These are phyloP conservation scores for Asclepias syriaca DNA, from an alignment of 257 asterid species.

Conservation along the genomic window DNA sequence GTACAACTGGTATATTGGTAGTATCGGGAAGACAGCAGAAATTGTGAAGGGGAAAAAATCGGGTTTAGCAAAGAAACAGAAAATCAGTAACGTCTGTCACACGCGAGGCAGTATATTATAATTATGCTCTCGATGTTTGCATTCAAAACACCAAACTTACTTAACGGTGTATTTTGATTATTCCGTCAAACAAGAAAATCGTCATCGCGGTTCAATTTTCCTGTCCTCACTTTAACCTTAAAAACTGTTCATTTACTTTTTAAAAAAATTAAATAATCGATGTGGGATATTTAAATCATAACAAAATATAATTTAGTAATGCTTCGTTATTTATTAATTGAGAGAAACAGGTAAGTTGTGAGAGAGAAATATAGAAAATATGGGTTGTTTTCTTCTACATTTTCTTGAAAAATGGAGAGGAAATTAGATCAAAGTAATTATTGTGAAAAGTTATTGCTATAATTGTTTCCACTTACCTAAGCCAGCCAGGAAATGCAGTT, in stretches of 20 bases:
- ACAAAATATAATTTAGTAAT: no score
- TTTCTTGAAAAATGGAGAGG: no score
- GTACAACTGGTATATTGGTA: not conserved
- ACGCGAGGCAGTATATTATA: slow-evolving; percentile 22
- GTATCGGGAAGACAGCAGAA: not conserved
- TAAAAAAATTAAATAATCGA: no score
- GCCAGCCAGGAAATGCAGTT: not conserved
- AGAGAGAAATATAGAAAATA: no score
- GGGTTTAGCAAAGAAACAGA: slow-evolving; percentile 20
- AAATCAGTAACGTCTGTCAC: slow-evolving; percentile 47
- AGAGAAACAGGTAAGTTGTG: no score
- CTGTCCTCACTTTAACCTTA: no score
- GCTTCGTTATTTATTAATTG: no score
- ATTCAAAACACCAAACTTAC: slow-evolving; percentile 23
- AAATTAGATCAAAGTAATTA: not conserved
- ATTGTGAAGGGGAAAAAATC: not conserved
- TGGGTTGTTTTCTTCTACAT: no score
- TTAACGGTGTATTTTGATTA: not conserved
- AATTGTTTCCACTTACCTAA: slow-evolving; percentile 1
- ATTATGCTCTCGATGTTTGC: slow-evolving; percentile 32
- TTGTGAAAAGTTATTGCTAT: slow-evolving; percentile 7
- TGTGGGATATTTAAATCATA: no score
- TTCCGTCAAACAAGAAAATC: not conserved
- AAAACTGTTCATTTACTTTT: no score
- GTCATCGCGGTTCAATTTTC: no score